Evolutionary conservation across 1,284 basidiomycete species (phyloP).

Genomic region (Melampsora larici-populina): DNA sequence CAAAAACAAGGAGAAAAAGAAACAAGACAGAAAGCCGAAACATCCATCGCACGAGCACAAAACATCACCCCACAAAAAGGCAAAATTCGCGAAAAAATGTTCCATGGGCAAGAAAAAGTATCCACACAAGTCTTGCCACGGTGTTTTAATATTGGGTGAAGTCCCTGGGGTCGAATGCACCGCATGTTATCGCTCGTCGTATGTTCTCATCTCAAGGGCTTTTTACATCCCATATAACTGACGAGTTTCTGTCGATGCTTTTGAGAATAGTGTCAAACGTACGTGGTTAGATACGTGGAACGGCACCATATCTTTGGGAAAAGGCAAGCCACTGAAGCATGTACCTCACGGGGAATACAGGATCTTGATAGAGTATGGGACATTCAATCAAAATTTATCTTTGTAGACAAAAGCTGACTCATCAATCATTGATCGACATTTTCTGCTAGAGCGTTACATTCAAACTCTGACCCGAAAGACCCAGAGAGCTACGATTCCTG

Average conservation of each 20-base stretch:
- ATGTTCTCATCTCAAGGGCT: neutral
- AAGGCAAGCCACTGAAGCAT: neutral
- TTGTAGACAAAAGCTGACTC: too few relatives aligned
- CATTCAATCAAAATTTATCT: neutral
- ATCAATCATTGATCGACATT: too few relatives aligned
- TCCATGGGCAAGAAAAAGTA: too few relatives aligned
- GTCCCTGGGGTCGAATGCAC: neutral
- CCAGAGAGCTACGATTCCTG: too few relatives aligned
- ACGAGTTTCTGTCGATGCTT: neutral
- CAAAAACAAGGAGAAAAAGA: too few relatives aligned
- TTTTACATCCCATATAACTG: neutral
- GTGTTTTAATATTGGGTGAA: neutral
- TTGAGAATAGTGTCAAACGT: neutral
- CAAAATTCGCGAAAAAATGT: too few relatives aligned
- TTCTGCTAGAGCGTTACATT: too few relatives aligned
- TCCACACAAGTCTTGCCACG: neutral
- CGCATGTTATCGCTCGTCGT: neutral
- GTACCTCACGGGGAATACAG: neutral
- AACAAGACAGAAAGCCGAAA: too few relatives aligned
- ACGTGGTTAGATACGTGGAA: neutral
- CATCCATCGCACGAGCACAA: too few relatives aligned
- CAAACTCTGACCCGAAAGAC: too few relatives aligned
- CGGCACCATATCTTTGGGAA: neutral
- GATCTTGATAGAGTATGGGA: neutral
- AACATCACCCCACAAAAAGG: too few relatives aligned